phyloP scores from a whole-genome alignment of 106 monocot genomes.

The Platanthera guangdongensis region DNA sequence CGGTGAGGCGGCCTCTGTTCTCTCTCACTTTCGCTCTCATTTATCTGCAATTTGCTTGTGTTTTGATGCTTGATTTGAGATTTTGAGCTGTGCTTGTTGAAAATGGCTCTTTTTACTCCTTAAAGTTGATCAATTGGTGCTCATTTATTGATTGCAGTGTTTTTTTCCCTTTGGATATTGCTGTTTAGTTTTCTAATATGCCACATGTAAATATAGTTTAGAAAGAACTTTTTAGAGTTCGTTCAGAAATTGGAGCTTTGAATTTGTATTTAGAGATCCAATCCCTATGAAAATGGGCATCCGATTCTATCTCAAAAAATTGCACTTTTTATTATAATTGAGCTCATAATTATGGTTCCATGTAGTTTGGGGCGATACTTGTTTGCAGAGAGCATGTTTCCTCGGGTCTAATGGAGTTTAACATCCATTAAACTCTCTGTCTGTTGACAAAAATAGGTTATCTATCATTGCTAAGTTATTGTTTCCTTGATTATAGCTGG shows the following conservation, averaged over 20 bases:
- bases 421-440: neutral
- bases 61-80: neutral
- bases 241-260: too few relatives aligned
- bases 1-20: conserved; percentile 4
- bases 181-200: too few relatives aligned
- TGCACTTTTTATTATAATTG: too few relatives aligned
- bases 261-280: too few relatives aligned
- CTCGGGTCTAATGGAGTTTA: neutral
- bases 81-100: neutral
- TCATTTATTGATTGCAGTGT: neutral
- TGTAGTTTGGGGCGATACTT: neutral
- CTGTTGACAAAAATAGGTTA: neutral
- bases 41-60: neutral
- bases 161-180: too few relatives aligned
- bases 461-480: neutral
- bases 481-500: neutral
- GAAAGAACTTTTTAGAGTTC: too few relatives aligned
- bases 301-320: too few relatives aligned
- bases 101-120: neutral
- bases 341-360: neutral
- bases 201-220: too few relatives aligned
- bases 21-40: neutral
- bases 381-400: neutral
- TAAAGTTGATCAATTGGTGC: neutral
- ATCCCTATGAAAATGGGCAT: too few relatives aligned